Base-by-base conservation (phyloP, 78 protist genomes). In the Fonticula alba region DNA sequence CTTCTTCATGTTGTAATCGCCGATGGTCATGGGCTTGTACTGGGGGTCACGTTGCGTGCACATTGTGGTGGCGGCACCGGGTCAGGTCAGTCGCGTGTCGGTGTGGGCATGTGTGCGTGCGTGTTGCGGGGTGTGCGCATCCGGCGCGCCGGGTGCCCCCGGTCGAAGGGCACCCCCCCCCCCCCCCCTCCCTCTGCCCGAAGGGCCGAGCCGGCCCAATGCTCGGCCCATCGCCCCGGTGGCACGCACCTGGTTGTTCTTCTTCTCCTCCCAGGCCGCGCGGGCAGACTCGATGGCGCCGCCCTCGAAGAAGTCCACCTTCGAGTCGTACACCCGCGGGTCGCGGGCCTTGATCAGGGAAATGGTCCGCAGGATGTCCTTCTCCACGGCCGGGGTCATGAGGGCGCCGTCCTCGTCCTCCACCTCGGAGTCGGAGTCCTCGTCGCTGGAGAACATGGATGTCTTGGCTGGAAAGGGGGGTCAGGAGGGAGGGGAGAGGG, bases 1-100 rank as follows among this genome's bases (percentile, higher is more conserved):
- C 68, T 70, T 37, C 22, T 35, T 15, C 31, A 68, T 5, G 29
- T 61, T 62, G 46, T 70, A 70, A 59, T 70, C 75, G 40, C n/a
- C 61, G 32, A 70, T 26, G n/a, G 59, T 46, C 64, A 70, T 53
- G 35, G 32, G 10, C 50, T 61, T 59, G 31, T n/a, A 68, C 65
- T 66, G 15, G 27, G 13, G 10, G 35, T 61, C 38, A 19, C 3
- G 59, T 56, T 66, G 15, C 47, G 19, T 13, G 10, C 43, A 31
- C 65, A 31, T 29, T 17, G 41, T 20, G 6, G 35, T 17, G 31
- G 31, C 14, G 10, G 31, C 33, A 56, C 31, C 61, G 15, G 31
- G 14, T 56, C 33, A 10, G 10, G 10, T 14, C 31, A 35, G 15
- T 17, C 14, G 49, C 10, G 31, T 14, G 10, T 56, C 61, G 15